Percentiles rank a stretch among this genome's conserved stretches.
Conservation (phyloP, 2,329 filamentous ascomycete species). For the Epichloe hybrida region DNA sequence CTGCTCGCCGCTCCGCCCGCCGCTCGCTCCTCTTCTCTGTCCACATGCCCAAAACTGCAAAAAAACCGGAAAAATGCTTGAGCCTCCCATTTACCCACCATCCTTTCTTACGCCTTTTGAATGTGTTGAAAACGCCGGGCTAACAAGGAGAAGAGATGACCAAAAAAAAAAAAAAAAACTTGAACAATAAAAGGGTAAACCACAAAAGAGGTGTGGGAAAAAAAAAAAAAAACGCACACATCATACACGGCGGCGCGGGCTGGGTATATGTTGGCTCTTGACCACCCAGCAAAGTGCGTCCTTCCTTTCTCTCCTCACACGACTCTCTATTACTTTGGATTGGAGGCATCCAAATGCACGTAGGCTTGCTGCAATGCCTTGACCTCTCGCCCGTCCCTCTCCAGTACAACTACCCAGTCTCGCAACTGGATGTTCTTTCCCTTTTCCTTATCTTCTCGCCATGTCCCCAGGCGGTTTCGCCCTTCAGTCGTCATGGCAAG, state of each 20-base stretch:
- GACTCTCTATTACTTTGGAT: conserved; percentile 21
- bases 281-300: neutral
- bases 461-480: conserved; percentile 54
- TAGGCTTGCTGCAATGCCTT: conserved; percentile 49
- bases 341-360: conserved; percentile 35
- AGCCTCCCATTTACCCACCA: conserved; percentile 1
- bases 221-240: neutral
- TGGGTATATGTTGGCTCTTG: conserved; percentile 7
- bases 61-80: neutral
- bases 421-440: conserved; percentile 71
- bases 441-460: conserved; percentile 65
- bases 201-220: neutral
- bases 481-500: conserved; percentile 41
- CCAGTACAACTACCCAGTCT: conserved; percentile 68
- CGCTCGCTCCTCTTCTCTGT: no score
- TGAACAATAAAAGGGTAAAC: neutral
- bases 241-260: conserved; percentile 1
- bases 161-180: neutral
- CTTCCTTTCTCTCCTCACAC: neutral
- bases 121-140: conserved; percentile 4
- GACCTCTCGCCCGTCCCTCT: conserved; percentile 59
- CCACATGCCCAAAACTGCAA: no score
- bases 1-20: neutral
- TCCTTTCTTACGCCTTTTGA: conserved; percentile 4
- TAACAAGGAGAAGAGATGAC: neutral